phyloP scores from a whole-genome alignment of 1,139 yeast species.

The Geotrichum bryndzae region DNA sequence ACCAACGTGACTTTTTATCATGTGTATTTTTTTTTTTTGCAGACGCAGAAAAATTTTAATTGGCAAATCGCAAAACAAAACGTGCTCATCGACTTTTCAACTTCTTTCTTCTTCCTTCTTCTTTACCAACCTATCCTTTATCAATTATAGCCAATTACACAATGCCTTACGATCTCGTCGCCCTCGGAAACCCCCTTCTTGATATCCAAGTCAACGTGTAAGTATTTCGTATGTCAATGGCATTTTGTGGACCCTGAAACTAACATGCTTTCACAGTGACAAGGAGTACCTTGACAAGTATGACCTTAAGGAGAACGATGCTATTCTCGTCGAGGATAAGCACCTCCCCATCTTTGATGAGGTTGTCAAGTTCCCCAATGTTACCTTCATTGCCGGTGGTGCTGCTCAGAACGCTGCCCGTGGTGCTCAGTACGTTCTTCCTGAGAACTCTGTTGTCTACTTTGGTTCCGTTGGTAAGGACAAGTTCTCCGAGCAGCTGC shows the following conservation, averaged over 20 bases:
- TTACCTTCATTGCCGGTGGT: slow-evolving; percentile 90
- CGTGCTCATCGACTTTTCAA: neutral
- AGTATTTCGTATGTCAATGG: slow-evolving; percentile 10
- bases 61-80: neutral
- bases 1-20: neutral
- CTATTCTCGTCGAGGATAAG: slow-evolving; percentile 83
- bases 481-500: slow-evolving; percentile 73
- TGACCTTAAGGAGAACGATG: slow-evolving; percentile 84
- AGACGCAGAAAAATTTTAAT: neutral
- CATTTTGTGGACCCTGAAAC: slow-evolving; percentile 5
- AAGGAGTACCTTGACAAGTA: slow-evolving; percentile 69
- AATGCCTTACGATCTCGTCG: slow-evolving; percentile 54
- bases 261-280: slow-evolving; percentile 29
- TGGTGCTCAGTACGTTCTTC: slow-evolving; percentile 92
- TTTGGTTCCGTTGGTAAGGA: slow-evolving; percentile 97
- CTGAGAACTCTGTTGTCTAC: slow-evolving; percentile 77
- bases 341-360: slow-evolving; percentile 85
- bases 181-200: slow-evolving; percentile 74
- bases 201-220: slow-evolving; percentile 79
- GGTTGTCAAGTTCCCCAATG: slow-evolving; percentile 53
- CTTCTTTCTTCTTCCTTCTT: neutral
- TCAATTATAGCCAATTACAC: slow-evolving; percentile 6
- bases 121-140: neutral
- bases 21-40: neutral
- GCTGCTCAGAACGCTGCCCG: slow-evolving; percentile 99